A percentile compares a stretch with the other conserved stretches of the same genome.
phyloP scores from a whole-genome alignment of 2,329 filamentous ascomycete genomes.

The Didymella pomorum region DNA sequence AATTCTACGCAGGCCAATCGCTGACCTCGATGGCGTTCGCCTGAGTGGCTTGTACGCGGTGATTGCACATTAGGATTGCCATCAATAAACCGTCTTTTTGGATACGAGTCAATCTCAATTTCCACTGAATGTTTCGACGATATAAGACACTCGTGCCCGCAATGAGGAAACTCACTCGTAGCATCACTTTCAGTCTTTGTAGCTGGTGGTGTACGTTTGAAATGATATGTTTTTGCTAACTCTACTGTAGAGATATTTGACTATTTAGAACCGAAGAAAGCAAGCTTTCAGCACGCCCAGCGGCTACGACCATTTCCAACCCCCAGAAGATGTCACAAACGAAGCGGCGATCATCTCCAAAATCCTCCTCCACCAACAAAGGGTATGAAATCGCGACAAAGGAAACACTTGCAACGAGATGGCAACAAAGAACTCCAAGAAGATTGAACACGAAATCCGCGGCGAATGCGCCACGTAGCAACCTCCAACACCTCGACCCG shows the following conservation, averaged over 20 bases:
- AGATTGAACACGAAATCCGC: slow-evolving; percentile 22
- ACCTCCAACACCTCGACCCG: slow-evolving; percentile 33
- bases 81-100: slow-evolving; percentile 14
- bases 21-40: slow-evolving; percentile 2
- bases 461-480: slow-evolving; percentile 27
- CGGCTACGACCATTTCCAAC: slow-evolving; percentile 35
- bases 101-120: slow-evolving; percentile 23
- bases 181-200: not conserved
- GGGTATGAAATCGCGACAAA: slow-evolving; percentile 30
- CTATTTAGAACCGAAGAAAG: slow-evolving; percentile 34
- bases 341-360: slow-evolving; percentile 22
- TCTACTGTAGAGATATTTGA: slow-evolving; percentile 37
- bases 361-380: slow-evolving; percentile 26
- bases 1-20: slow-evolving; percentile 18
- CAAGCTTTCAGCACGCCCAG: slow-evolving; percentile 43
- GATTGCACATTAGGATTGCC: slow-evolving; percentile 21
- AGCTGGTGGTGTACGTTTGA: slow-evolving; percentile 3
- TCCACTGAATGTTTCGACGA: slow-evolving; percentile 2
- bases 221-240: slow-evolving; percentile 40
- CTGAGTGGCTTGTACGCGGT: slow-evolving; percentile 9
- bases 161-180: not conserved
- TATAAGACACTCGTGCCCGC: slow-evolving; percentile 19
- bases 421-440: slow-evolving; percentile 18
- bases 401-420: slow-evolving; percentile 25
- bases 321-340: slow-evolving; percentile 31